These are phyloP conservation scores for Pelargonium myrrhifolium DNA, from an alignment of 441 rosid species.

Conservation along the genomic window DNA sequence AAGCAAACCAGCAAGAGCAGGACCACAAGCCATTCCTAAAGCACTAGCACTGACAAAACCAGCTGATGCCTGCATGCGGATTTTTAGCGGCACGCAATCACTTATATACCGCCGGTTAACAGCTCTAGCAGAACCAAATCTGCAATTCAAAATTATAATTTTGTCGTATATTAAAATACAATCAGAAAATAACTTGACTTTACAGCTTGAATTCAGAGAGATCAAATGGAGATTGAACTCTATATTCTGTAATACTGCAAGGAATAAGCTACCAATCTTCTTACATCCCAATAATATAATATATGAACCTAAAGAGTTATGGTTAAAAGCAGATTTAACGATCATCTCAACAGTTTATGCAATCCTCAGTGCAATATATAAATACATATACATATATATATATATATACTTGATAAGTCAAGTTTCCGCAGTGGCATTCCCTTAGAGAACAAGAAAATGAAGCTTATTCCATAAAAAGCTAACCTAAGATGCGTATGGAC, in stretches of 20 bases:
- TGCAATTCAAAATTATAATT: slow-evolving; percentile 28
- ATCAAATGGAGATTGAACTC: neutral
- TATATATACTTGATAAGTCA: no score
- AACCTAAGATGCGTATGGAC: no score
- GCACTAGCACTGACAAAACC: slow-evolving; percentile 99
- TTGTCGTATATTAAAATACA: slow-evolving; percentile 12
- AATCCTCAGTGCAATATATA: neutral
- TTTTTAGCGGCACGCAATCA: slow-evolving; percentile 81
- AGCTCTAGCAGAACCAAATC: slow-evolving; percentile 98
- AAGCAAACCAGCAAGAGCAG: slow-evolving; percentile 91
- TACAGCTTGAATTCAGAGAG: neutral
- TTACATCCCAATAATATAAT: neutral
- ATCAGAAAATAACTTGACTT: neutral
- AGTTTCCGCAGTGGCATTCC: neutral
- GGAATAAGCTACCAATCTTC: neutral
- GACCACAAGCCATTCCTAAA: slow-evolving; percentile 99
- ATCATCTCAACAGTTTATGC: neutral
- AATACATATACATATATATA: no score
- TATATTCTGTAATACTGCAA: no score
- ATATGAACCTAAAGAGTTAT: neutral
- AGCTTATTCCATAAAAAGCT: no score
- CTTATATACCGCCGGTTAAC: slow-evolving; percentile 94
- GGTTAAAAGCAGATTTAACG: neutral
- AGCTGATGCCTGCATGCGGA: slow-evolving; percentile 96
- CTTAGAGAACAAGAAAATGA: neutral